A percentile compares a stretch with the other conserved stretches of the same genome.
These are phyloP conservation scores for Colletotrichum kahawae DNA, from an alignment of 2,329 filamentous ascomycete genomes.

Conservation along the genomic window DNA sequence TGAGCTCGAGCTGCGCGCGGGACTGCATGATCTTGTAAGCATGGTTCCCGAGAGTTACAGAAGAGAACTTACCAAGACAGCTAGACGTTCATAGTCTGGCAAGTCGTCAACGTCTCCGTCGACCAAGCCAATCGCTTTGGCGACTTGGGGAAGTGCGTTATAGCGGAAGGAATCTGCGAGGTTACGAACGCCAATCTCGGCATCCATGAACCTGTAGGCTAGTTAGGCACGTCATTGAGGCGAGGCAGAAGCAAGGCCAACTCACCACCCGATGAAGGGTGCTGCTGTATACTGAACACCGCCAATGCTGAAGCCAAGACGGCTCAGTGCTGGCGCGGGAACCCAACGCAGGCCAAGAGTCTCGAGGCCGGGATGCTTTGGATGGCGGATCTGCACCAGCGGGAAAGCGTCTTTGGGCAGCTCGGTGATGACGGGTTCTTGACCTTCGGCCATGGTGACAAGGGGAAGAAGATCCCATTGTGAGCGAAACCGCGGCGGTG, in stretches of 20 bases:
- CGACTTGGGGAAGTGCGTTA: slow-evolving; percentile 14
- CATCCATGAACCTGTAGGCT: slow-evolving; percentile 15
- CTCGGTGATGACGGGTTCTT: slow-evolving; percentile 18
- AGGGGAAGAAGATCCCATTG: slow-evolving; percentile 18
- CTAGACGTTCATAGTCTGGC: slow-evolving; percentile 18
- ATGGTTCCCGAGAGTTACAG: not conserved
- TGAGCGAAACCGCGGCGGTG: slow-evolving; percentile 12
- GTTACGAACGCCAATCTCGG: slow-evolving; percentile 17
- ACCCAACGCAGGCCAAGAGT: slow-evolving; percentile 19
- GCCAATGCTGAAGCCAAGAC: slow-evolving; percentile 20
- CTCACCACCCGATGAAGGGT: slow-evolving; percentile 16
- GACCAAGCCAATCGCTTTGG: slow-evolving; percentile 12
- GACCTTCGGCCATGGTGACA: slow-evolving; percentile 18
- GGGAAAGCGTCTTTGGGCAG: slow-evolving; percentile 16
- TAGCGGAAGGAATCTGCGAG: slow-evolving; percentile 19
- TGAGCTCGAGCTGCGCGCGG: slow-evolving; percentile 20
- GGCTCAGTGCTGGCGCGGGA: slow-evolving; percentile 18
- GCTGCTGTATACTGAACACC: slow-evolving; percentile 17
- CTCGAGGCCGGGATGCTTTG: slow-evolving; percentile 15
- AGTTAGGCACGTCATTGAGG: not conserved
- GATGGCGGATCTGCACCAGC: slow-evolving; percentile 17
- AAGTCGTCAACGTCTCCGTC: slow-evolving; percentile 14
- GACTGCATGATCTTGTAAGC: slow-evolving; percentile 4
- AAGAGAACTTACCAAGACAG: slow-evolving; percentile 2
- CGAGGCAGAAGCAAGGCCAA: not conserved